Conservation (phyloP, 2,329 filamentous ascomycete species). For the Clarireedia sp. region DNA sequence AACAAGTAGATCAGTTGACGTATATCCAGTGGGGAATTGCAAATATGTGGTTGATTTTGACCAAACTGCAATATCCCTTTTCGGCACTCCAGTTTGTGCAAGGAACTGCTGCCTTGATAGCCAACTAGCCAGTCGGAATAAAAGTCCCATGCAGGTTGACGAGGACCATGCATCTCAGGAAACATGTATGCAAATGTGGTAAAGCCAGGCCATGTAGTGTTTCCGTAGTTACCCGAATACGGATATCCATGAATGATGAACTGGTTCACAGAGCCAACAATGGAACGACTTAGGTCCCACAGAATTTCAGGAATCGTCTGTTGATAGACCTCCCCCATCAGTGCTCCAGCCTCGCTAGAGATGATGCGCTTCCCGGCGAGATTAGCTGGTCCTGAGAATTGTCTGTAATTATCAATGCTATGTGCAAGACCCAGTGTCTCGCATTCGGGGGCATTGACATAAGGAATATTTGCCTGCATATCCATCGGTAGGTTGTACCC, state of each 20-base stretch:
- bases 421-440: no score
- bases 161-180: no score
- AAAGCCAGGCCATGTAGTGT: slow-evolving; percentile 31
- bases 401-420: slow-evolving; percentile 31
- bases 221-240: slow-evolving; percentile 34
- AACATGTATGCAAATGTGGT: no score
- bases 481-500: slow-evolving; percentile 37
- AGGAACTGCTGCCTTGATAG: no score
- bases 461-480: slow-evolving; percentile 33
- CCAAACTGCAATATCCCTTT: no score
- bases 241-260: slow-evolving; percentile 38
- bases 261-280: slow-evolving; percentile 36
- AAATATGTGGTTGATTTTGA: no score
- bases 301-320: slow-evolving; percentile 26
- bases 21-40: no score
- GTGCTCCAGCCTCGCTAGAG: slow-evolving; percentile 34
- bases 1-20: no score
- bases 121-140: no score
- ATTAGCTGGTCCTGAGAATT: slow-evolving; percentile 34
- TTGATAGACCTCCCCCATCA: slow-evolving; percentile 21
- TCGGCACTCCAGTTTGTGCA: no score
- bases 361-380: slow-evolving; percentile 33
- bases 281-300: slow-evolving; percentile 32
- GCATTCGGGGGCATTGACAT: slow-evolving; percentile 25
- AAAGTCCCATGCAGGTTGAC: no score